These are phyloP conservation scores for Oryza meridionalis DNA, from an alignment of 176 grass and related monocot genomes.

Conservation along the genomic window DNA sequence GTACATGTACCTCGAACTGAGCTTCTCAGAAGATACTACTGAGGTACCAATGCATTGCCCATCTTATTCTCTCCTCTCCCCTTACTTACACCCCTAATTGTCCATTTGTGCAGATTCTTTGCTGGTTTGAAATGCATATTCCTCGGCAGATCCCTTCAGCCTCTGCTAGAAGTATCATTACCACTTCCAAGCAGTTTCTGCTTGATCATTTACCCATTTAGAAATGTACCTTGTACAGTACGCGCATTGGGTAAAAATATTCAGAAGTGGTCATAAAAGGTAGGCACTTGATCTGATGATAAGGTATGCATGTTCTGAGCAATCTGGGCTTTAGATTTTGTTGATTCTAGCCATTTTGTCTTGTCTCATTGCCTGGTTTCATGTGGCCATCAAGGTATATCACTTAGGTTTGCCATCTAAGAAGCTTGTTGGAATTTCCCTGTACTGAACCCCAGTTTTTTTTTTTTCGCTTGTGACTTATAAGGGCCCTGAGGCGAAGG, in stretches of 20 bases:
- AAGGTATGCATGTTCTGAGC: neutral
- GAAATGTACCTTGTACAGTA: neutral
- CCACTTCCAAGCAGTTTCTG: slow-evolving; percentile 4
- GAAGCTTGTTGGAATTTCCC: slow-evolving; percentile 6
- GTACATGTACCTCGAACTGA: neutral
- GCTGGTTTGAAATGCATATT: neutral
- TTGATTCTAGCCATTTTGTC: neutral
- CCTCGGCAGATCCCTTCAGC: neutral
- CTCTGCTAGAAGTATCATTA: neutral
- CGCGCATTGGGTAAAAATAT: neutral
- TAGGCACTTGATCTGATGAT: neutral
- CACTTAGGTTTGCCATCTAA: neutral
- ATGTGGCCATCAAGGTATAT: neutral
- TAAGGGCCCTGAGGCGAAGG: too few relatives aligned
- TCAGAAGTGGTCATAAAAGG: neutral
- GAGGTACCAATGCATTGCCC: neutral
- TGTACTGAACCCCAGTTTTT: neutral
- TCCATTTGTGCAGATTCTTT: neutral
- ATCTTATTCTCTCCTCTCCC: neutral
- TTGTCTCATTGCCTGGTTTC: neutral
- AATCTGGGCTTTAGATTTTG: neutral
- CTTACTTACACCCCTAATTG: neutral
- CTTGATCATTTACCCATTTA: neutral
- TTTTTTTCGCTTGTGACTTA: too few relatives aligned
- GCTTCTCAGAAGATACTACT: neutral